Evolutionary conservation across 208 protist genomes (phyloP).

Genomic region (Acanthamoeba royreba): DNA sequence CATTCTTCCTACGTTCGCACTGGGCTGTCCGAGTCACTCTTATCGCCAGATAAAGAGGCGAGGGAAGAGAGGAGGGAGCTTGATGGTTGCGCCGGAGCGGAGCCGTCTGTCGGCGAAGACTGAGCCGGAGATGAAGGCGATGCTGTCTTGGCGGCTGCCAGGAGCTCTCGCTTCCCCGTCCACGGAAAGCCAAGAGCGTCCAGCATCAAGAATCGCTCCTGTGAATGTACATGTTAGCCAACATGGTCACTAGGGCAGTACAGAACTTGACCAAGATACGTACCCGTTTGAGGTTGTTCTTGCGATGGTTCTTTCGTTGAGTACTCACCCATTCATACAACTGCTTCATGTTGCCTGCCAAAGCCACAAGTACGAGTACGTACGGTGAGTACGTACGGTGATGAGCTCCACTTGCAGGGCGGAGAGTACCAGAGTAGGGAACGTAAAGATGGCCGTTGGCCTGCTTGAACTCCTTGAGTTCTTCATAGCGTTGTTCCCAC

Average conservation of each 20-base stretch:
- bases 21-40: too few species aligned
- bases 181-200: background rate
- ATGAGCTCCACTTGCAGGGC: background rate
- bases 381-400: too few species aligned
- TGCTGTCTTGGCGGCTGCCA: background rate
- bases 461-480: background rate
- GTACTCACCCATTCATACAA: constrained; percentile 22
- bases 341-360: background rate
- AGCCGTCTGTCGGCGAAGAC: too few species aligned
- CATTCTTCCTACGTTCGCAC: too few species aligned
- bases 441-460: background rate
- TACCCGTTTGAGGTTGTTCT: background rate
- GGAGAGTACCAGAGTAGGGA: background rate
- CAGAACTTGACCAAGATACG: background rate
- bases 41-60: too few species aligned
- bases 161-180: background rate
- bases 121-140: background rate
- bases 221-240: background rate
- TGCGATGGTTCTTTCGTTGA: background rate
- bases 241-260: background rate
- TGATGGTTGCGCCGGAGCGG: too few species aligned
- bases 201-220: background rate
- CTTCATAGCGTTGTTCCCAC: background rate
- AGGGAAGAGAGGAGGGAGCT: too few species aligned
- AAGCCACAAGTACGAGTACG: background rate